Conservation (phyloP, 768 basidiomycete species). For the Multifurca ochricompacta region DNA sequence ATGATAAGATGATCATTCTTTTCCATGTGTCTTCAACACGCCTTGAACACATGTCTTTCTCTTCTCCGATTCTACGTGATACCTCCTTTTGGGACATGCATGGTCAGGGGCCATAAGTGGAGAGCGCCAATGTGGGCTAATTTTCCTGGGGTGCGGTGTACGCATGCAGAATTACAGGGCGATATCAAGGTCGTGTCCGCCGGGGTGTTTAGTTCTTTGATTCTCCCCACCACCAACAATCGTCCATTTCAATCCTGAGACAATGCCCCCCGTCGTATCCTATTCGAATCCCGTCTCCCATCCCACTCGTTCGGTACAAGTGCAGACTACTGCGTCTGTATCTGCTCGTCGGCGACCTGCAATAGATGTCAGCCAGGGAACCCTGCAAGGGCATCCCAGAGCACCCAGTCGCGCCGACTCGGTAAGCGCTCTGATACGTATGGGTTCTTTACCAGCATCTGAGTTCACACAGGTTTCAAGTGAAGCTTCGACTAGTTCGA, state of each 20-base stretch:
- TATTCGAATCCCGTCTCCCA: neutral
- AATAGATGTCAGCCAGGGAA: conserved; percentile 13
- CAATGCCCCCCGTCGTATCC: conserved; percentile 5
- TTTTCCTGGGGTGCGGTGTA: conserved; percentile 8
- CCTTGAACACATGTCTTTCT: conserved; percentile 14
- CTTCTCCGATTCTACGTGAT: conserved; percentile 2
- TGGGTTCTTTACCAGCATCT: neutral
- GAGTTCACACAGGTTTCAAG: conserved; percentile 14
- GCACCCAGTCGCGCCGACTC: conserved; percentile 19
- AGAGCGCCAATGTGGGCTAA: conserved; percentile 1
- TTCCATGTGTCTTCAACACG: conserved; percentile 14
- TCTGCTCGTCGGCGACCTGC: conserved; percentile 6
- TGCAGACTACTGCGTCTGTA: neutral
- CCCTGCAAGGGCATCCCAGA: conserved; percentile 5
- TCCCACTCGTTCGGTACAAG: neutral
- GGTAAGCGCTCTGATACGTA: conserved; percentile 4
- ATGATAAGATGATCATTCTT: conserved; percentile 14
- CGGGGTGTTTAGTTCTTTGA: neutral
- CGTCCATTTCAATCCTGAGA: neutral
- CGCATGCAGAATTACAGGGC: conserved; percentile 9
- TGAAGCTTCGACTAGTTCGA: conserved; percentile 17
- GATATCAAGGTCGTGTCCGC: conserved; percentile 14
- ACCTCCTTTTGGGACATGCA: conserved; percentile 3
- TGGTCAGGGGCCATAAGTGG: conserved; percentile 5
- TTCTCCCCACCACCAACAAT: conserved; percentile 9